Conservation (phyloP, 148 eudicot species). For the Simmondsia chinensis region DNA sequence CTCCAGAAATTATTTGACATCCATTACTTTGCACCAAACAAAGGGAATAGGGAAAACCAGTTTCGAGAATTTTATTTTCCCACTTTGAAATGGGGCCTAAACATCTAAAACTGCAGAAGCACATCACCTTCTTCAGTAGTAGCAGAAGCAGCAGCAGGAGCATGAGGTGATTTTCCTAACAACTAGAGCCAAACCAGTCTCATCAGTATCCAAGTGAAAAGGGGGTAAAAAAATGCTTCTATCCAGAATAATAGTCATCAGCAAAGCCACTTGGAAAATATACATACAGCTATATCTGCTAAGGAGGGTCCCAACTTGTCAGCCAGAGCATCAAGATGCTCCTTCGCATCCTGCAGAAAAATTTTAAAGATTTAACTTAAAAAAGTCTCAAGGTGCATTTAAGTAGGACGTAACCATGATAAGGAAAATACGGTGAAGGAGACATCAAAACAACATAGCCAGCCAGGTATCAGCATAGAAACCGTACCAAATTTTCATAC, state of each 20-base stretch:
- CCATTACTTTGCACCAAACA: too few relatives aligned
- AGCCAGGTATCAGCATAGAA: too few relatives aligned
- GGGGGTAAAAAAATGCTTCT: background rate
- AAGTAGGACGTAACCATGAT: background rate
- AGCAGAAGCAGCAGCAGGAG: constrained; percentile 44
- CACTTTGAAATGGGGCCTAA: too few relatives aligned
- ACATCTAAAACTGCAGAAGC: constrained; percentile 3
- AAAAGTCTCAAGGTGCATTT: background rate
- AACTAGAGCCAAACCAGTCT: constrained; percentile 42
- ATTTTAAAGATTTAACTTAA: constrained; percentile 3
- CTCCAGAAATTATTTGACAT: too few relatives aligned
- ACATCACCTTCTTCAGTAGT: constrained; percentile 75
- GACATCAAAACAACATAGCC: too few relatives aligned
- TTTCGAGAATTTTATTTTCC: too few relatives aligned
- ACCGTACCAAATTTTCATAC: too few relatives aligned
- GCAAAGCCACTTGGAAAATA: background rate
- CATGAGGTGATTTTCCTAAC: constrained; percentile 48
- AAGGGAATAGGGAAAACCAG: too few relatives aligned
- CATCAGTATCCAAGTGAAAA: constrained; percentile 11
- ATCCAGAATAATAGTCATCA: background rate
- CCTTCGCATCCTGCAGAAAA: constrained; percentile 82
- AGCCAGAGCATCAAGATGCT: constrained; percentile 90
- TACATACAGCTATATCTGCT: constrained; percentile 75
- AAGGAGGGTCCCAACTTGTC: constrained; percentile 83
- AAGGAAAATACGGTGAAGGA: background rate